A percentile compares a stretch with the other conserved stretches of the same genome.
Evolutionary conservation across 371 early-diverging fungal species (phyloP).

Genomic region (Mortierella polycephala): DNA sequence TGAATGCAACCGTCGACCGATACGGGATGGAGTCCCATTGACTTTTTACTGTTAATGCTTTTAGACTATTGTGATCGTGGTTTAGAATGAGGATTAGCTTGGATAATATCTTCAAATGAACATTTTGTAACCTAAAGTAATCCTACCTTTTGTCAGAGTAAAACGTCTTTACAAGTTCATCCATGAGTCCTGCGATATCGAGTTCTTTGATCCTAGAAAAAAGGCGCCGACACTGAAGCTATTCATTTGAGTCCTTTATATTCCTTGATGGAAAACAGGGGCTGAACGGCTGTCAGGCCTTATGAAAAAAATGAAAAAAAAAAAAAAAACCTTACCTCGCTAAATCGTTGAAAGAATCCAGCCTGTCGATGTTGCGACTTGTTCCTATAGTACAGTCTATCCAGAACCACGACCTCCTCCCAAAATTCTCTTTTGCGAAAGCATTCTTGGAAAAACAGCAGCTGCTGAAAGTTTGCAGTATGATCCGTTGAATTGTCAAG

Average conservation of each 20-base stretch:
- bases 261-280: too few species aligned
- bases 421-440: slow-evolving; percentile 55
- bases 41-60: slow-evolving; percentile 9
- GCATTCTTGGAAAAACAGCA: slow-evolving; percentile 36
- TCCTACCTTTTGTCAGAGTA: slow-evolving; percentile 38
- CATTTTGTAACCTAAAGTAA: background rate
- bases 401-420: slow-evolving; percentile 54
- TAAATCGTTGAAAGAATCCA: slow-evolving; percentile 53
- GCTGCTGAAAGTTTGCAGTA: slow-evolving; percentile 25
- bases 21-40: slow-evolving; percentile 50
- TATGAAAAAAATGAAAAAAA: background rate
- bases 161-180: slow-evolving; percentile 36
- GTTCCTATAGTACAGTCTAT: slow-evolving; percentile 59
- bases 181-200: slow-evolving; percentile 25
- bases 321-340: slow-evolving; percentile 41
- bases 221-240: slow-evolving; percentile 44
- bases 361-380: slow-evolving; percentile 58
- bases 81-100: background rate
- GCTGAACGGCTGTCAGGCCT: background rate
- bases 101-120: background rate
- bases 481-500: slow-evolving; percentile 24
- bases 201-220: slow-evolving; percentile 35
- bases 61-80: slow-evolving; percentile 18
- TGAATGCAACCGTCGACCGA: slow-evolving; percentile 38
- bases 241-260: too few species aligned